phyloP scores from a whole-genome alignment of 2,329 filamentous ascomycete genomes.

The Aspergillus viridinutans region DNA sequence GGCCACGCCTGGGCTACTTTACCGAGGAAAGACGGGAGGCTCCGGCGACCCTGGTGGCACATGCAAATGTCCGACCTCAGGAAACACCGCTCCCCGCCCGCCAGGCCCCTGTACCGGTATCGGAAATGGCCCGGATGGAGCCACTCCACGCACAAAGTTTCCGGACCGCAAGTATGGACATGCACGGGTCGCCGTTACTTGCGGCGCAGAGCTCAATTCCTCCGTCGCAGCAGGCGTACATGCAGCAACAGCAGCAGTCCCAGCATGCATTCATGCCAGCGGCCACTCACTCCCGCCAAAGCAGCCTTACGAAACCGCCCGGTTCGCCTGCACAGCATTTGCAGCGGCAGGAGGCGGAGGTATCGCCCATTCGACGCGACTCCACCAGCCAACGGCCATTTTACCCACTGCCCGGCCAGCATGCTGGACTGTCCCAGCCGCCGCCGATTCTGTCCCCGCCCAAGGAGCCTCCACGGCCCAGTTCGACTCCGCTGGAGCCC shows the following conservation, averaged over 20 bases:
- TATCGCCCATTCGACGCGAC: constrained; percentile 34
- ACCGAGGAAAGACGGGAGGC: constrained; percentile 38
- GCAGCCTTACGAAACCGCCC: constrained; percentile 32
- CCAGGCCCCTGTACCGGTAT: constrained; percentile 22
- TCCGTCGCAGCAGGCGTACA: constrained; percentile 24
- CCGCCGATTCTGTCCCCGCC: constrained; percentile 31
- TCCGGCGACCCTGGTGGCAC: constrained; percentile 18
- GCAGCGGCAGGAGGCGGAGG: constrained; percentile 29
- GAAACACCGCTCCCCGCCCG: constrained; percentile 29
- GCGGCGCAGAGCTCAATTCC: constrained; percentile 13
- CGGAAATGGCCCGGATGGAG: constrained; percentile 34
- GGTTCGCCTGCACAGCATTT: constrained; percentile 30
- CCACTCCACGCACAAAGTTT: constrained; percentile 23
- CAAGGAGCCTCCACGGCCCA: constrained; percentile 33
- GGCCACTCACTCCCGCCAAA: constrained; percentile 33
- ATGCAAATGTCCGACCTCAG: constrained; percentile 22
- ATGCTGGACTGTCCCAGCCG: constrained; percentile 25
- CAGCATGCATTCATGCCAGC: constrained; percentile 23
- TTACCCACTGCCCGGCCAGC: constrained; percentile 26
- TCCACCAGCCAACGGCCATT: constrained; percentile 32
- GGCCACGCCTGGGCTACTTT: constrained; percentile 44
- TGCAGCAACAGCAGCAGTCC: constrained; percentile 23
- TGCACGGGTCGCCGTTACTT: constrained; percentile 22
- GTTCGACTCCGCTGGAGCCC: constrained; percentile 26
- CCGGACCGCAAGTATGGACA: constrained; percentile 15